Conservation (phyloP, 83 land plant species). For the Diphasiastrum complanatum region DNA sequence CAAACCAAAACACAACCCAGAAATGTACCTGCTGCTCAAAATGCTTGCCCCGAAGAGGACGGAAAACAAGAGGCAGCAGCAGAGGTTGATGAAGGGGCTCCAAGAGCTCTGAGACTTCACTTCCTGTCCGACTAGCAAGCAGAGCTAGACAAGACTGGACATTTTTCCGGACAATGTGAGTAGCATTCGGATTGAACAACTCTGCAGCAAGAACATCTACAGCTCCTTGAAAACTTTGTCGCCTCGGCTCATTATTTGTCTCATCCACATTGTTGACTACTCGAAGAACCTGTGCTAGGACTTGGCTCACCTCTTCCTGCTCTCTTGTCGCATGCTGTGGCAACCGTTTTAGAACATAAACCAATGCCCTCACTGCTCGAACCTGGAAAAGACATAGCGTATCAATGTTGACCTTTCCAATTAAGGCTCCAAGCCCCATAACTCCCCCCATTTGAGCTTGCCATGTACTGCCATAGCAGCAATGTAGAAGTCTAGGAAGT, state of each 20-base stretch:
- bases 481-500: conserved; percentile 88
- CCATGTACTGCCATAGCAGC: conserved; percentile 97
- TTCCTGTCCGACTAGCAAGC: conserved; percentile 95
- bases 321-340: conserved; percentile 92
- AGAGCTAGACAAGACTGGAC: conserved; percentile 93
- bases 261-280: conserved; percentile 98
- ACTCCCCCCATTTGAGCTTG: conserved; percentile 99
- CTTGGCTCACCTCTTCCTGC: conserved; percentile 98
- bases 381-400: conserved; percentile 88
- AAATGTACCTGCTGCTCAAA: conserved; percentile 98
- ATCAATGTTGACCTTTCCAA: conserved; percentile 98
- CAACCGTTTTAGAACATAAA: conserved; percentile 86
- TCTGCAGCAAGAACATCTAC: conserved; percentile 88
- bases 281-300: conserved; percentile 89
- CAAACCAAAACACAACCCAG: too few species aligned
- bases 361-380: conserved; percentile 70
- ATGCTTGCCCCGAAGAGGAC: conserved; percentile 79
- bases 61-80: conserved; percentile 75
- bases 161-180: conserved; percentile 73
- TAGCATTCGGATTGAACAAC: conserved; percentile 89
- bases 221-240: conserved; percentile 92
- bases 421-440: conserved; percentile 96
- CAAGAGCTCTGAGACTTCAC: conserved; percentile 96
- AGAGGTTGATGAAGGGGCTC: conserved; percentile 80
- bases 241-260: conserved; percentile 74